Base-by-base conservation (phyloP, 371 early-diverging fungal genomes). In the Phascolomyces articulosus region DNA sequence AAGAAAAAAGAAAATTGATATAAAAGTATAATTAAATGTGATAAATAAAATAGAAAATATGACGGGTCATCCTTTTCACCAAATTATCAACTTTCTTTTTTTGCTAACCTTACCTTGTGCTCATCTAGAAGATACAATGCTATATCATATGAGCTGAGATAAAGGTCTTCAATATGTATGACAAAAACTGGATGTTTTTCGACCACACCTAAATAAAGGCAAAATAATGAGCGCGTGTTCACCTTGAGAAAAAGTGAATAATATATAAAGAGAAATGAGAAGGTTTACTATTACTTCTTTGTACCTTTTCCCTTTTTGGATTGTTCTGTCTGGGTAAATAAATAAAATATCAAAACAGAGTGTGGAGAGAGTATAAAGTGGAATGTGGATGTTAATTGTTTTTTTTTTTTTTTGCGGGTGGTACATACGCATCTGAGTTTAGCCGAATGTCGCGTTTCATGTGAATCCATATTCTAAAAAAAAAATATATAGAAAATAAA, bases 141-240 rank as follows among this genome's bases (percentile, higher is more conserved):
- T 13, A 88, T 69, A 41, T 90, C 85, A 63, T 75, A 85, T 8
- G 70, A 64, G 23, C 68, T 68, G 66, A 72, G 59, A 4, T 60
- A 47, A 1, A 79, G 80, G 41, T 83, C 80, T 4, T 55, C 64
- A 16, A 88, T 40, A 29, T 75, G 72, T 4, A 89, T 73, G 6
- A 87, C 62, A 61, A 77, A 90, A 2, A 88, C 76, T 1, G 88
- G 88, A 60, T 85, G 64, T 18, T 73, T 72, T 40, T 83, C 82
- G 44, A 59, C 47, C 24, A 51, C 51, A 13, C 51, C 51, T 51
- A 51, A 24, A 23, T 6, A 24, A 51, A n/a, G 15, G 6, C 4
- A 24, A 0, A 23, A 51, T 1, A 18, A 13, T 51, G 51, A 51
- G 51, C 51, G 51, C 51, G 21, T 2, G 51, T 11, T 23, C 23